Evolutionary conservation across 306 rosid genomes (phyloP), one percentile per base, ranked within the genome.

Genomic region (Pterocarpus santalinus): DNA sequence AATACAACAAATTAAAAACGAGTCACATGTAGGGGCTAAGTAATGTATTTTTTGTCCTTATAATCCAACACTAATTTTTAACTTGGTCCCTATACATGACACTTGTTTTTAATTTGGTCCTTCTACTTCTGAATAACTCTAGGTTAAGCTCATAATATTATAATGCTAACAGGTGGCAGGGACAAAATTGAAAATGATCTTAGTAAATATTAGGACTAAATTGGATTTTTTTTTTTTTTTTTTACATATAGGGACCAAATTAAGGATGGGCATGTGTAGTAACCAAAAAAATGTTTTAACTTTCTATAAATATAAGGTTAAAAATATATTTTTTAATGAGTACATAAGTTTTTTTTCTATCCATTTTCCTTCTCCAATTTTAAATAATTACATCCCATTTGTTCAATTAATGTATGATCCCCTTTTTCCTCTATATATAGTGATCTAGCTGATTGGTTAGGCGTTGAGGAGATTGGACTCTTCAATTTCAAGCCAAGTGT

Each of bases 401-500:
- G 66, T 69, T 73, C 8, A 16, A 78, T 63, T 46, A 49, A 75
- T 56, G 71, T 51, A 32, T 65, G 65, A 61, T 71, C 62, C 82
- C 34, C 75, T 36, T 63, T 81, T 38, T n/a, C 70, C 58, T 61
- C 75, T 83, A 68, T 82, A 60, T 85, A 57, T 60, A 95, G 98
- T 69, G 94, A 95, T 87, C 89, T 95, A 85, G 98, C 91, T 82
- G 99, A 95, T 82, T 95, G 99, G 99, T 85, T 95, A 90, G 99
- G 99, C 67, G 97, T 95, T 71, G 97, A 85, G 78, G 99, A 95
- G 75, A 82, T 84, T n/a, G 98, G 99, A 44, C 95, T 95, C 72
- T 95, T 93, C 90, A 95, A 95, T 85, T 95, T 95, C 89, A 95
- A 95, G 90, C 99, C 99, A 76, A 95, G 99, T 60, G 99, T 95